These are phyloP conservation scores for Ustilaginoidea virens DNA, from an alignment of 2,329 filamentous ascomycete species.

Conservation along the genomic window DNA sequence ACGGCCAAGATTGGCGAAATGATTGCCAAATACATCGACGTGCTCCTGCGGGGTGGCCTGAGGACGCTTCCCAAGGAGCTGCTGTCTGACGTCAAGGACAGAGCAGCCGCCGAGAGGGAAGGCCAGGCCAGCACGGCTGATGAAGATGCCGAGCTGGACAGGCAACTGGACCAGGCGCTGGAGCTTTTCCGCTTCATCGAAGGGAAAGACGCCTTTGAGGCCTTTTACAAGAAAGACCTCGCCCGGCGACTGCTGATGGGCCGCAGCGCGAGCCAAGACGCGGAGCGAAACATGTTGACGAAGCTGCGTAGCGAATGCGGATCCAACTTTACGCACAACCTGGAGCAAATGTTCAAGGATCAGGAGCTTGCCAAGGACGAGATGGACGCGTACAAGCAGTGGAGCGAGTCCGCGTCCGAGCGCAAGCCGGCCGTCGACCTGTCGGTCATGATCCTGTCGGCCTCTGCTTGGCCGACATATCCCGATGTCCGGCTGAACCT, in stretches of 20 bases:
- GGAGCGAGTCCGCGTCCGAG: conserved; percentile 34
- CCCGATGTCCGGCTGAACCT: conserved; percentile 58
- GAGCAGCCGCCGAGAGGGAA: conserved; percentile 40
- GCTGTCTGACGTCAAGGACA: conserved; percentile 44
- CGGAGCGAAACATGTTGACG: conserved; percentile 87
- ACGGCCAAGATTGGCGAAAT: conserved; percentile 95
- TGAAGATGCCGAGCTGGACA: conserved; percentile 82
- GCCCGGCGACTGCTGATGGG: conserved; percentile 81
- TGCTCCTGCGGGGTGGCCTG: conserved; percentile 71
- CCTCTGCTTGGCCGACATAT: conserved; percentile 86
- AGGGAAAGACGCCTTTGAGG: conserved; percentile 94
- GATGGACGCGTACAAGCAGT: conserved; percentile 74
- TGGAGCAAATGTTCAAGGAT: conserved; percentile 99
- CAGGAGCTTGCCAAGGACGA: conserved; percentile 87
- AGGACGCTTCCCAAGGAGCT: conserved; percentile 65
- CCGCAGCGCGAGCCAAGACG: conserved; percentile 83
- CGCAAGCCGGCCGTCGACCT: conserved; percentile 41
- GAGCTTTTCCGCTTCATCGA: conserved; percentile 95
- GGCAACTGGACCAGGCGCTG: conserved; percentile 80
- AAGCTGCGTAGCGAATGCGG: conserved; percentile 90
- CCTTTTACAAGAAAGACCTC: conserved; percentile 97
- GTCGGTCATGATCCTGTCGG: conserved; percentile 78
- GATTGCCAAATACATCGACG: conserved; percentile 94
- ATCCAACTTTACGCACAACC: conserved; percentile 84
- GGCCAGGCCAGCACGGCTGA: conserved; percentile 57